Evolutionary conservation across 495 filamentous ascomycete genomes (phyloP), one percentile per base, ranked within the genome.

Genomic region (Aspergillus wentii): DNA sequence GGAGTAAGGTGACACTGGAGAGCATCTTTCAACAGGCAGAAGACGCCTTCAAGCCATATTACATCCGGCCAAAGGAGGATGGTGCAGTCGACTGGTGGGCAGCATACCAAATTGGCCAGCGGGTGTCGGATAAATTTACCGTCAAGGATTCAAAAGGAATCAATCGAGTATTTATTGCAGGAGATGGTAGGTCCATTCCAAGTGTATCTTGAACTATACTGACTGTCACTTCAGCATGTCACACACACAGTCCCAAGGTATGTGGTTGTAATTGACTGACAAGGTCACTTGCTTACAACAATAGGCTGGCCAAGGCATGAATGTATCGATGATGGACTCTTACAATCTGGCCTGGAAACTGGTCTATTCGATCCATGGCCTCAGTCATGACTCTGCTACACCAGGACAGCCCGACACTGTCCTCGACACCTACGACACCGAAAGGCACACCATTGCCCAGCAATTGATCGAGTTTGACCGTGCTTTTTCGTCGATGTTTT

Each of bases 321-420:
- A 94, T 51, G 82, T 87, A 4, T 85, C 83, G 1, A 87, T 94
- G 70, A 78, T 89, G 43, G 88, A 94, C 52, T 78, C 82, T 3
- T 79, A 79, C 47, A 92, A 94, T 49, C 68, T 94, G 3, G 85
- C 80, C 4, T 94, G 88, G 88, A 94, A 92, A 58, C 73, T 94
- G 16, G 78, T 79, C 38, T 74, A 79, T 20, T 80, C 85, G 17
- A 74, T 88, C 41, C 67, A 73, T 22, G 83, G 82, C 8, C 70
- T 82, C 20, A 76, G 76, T 0, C 57, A 59, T 0, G 35, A 36
- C 19, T 30, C 30, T 2, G 9, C 17, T 19, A 8, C 8, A 3
- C n/a, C 31, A 17, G 74, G 65, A 13, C 63, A 75, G 28, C 50
- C 68, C 0, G 62, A 72, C 18, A 67, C 66, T 1, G 66, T 89